phyloP scores from a whole-genome alignment of 1,284 basidiomycete species.

The Cryptococcus sp. region DNA sequence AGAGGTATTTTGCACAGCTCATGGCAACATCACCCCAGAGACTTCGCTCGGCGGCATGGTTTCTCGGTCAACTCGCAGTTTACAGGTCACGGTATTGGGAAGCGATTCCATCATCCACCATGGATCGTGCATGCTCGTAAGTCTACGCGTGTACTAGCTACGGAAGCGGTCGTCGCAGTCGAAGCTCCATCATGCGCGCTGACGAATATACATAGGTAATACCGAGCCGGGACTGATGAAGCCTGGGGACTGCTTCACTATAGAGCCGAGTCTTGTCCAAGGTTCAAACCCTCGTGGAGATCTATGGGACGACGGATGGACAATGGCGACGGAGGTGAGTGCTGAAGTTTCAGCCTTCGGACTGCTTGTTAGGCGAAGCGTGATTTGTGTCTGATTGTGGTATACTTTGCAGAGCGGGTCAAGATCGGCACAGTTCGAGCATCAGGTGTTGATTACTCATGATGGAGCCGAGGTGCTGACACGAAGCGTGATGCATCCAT shows the following conservation, averaged over 20 bases:
- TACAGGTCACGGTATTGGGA: conserved; percentile 76
- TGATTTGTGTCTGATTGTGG: neutral
- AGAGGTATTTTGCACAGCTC: no score
- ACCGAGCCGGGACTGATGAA: conserved; percentile 74
- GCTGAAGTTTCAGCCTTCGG: neutral
- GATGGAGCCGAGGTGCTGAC: conserved; percentile 68
- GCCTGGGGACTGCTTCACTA: conserved; percentile 84
- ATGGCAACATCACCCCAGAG: conserved; percentile 23
- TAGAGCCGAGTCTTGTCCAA: conserved; percentile 80
- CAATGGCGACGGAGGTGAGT: conserved; percentile 72
- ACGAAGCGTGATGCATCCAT: neutral
- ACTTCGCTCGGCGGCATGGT: conserved; percentile 51
- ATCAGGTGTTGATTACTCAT: conserved; percentile 80
- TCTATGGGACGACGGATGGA: conserved; percentile 88
- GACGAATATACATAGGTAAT: conserved; percentile 59
- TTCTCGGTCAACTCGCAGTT: conserved; percentile 71
- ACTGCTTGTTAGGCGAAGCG: neutral
- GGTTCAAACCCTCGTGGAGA: conserved; percentile 66
- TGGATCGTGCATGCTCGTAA: conserved; percentile 75
- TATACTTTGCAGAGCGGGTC: conserved; percentile 62
- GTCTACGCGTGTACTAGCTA: conserved; percentile 25
- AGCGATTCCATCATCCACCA: conserved; percentile 76
- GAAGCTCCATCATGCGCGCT: neutral
- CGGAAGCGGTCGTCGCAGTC: neutral
- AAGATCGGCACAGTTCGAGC: conserved; percentile 79